These are phyloP conservation scores for Hyphodiscus sp. DNA, from an alignment of 2,329 filamentous ascomycete species.

Conservation along the genomic window DNA sequence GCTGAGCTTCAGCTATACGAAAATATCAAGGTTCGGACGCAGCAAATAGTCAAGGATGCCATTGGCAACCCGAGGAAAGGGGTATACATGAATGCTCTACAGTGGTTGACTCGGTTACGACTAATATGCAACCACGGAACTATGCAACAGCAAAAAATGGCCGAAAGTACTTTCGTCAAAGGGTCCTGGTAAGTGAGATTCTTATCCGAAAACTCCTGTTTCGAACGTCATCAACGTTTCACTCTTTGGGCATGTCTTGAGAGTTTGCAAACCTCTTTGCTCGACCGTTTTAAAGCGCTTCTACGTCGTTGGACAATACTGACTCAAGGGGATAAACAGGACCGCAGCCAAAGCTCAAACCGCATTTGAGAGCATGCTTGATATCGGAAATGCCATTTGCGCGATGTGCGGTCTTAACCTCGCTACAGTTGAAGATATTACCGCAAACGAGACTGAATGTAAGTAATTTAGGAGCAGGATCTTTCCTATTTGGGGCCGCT, in stretches of 20 bases:
- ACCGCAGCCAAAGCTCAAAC: constrained; percentile 17
- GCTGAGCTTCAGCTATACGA: constrained; percentile 34
- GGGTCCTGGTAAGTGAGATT: constrained; percentile 31
- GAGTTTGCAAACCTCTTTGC: no score
- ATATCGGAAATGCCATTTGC: constrained; percentile 5
- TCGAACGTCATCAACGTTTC: no score
- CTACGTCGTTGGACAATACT: no score
- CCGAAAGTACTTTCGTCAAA: constrained; percentile 29
- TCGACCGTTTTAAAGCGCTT: no score
- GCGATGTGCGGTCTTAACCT: constrained; percentile 2
- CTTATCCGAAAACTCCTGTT: no score
- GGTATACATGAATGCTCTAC: constrained; percentile 36
- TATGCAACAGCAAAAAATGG: constrained; percentile 25
- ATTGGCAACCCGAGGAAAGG: constrained; percentile 13
- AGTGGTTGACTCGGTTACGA: constrained; percentile 38
- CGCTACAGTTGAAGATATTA: not conserved
- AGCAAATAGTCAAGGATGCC: constrained; percentile 31
- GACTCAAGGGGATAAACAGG: no score
- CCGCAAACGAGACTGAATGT: not conserved
- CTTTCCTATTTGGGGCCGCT: no score
- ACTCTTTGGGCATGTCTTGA: no score
- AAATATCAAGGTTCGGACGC: constrained; percentile 20
- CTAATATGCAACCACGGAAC: constrained; percentile 41
- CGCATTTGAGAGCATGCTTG: constrained; percentile 23
- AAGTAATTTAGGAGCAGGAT: no score